A percentile compares a stretch with the other conserved stretches of the same genome.
These are phyloP conservation scores for Vigna unguiculata DNA, from an alignment of 306 rosid species.

Conservation along the genomic window DNA sequence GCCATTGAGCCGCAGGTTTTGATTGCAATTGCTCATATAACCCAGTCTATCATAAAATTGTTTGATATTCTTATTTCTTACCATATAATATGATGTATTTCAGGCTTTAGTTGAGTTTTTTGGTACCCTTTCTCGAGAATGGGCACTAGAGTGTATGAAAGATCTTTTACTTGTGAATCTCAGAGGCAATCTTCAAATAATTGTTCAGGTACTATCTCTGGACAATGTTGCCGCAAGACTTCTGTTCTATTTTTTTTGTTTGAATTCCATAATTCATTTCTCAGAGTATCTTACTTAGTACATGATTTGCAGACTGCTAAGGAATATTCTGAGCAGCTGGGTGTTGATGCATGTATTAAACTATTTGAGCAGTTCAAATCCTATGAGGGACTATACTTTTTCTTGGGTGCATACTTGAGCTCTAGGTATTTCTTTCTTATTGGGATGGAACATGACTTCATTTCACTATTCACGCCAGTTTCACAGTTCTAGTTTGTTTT, in stretches of 20 bases:
- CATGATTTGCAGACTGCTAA: constrained; percentile 74
- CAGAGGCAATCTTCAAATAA: constrained; percentile 96
- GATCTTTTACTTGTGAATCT: constrained; percentile 94
- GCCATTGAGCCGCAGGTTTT: constrained; percentile 96
- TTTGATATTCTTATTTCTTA: constrained; percentile 46
- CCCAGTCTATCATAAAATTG: constrained; percentile 1
- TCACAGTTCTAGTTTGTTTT: constrained; percentile 3
- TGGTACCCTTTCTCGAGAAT: constrained; percentile 92
- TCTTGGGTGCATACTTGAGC: constrained; percentile 91
- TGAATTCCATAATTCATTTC: constrained; percentile 9
- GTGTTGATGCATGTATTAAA: constrained; percentile 87
- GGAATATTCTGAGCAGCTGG: constrained; percentile 98
- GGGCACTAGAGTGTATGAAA: constrained; percentile 99
- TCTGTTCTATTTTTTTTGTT: not conserved
- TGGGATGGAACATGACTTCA: constrained; percentile 26
- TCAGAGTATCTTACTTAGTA: constrained; percentile 33
- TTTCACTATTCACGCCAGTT: constrained; percentile 6
- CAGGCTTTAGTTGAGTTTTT: constrained; percentile 94
- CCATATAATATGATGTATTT: constrained; percentile 39
- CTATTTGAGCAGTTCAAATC: constrained; percentile 96
- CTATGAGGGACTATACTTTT: constrained; percentile 93
- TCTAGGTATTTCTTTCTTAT: constrained; percentile 65
- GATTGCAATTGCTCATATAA: constrained; percentile 36
- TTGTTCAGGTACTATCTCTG: constrained; percentile 74
- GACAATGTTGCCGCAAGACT: not conserved